Evolutionary conservation across 176 grass and related monocot species (phyloP), one percentile per base, ranked within the genome.

Genomic region (Pharus latifolius): DNA sequence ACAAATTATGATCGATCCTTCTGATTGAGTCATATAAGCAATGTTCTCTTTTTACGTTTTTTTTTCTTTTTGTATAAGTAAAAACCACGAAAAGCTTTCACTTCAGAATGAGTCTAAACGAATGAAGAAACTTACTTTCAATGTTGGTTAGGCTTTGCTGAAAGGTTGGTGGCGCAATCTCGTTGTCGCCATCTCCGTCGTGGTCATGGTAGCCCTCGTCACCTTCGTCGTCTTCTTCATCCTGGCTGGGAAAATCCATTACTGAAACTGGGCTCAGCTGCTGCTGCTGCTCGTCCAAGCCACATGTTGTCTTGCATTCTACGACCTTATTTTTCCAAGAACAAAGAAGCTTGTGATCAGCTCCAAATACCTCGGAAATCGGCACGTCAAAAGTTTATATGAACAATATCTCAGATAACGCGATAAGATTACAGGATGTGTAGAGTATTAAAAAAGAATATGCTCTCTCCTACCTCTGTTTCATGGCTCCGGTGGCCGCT

Each of bases 211-310:
- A 3, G 44, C 50, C 34, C 29, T 60, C 4, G 40, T 43, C n/a
- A 19, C 35, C 51, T 22, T 41, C 11, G 34, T 30, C 37, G 27
- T 80, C 83, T 15, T 87, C 80, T 29, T 77, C 80, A 1, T 91
- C 81, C 51, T 88, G 59, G 25, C 75, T 79, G 9, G 37, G 91
- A 63, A 96, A 91, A 42, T 91, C 91, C 91, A 96, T 88, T 28
- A 96, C 78, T 5, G 91, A 96, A 7, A 88, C 78, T 0, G 91
- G 91, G 73, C 91, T 88, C 23, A 78, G 74, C 13, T 78, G 81
- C 64, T 80, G 70, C 63, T 82, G 40, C 60, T 76, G 76, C 51
- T 70, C 70, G 30, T 63, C 38, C 20, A 49, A 43, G 54, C n/a
- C 64, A 37, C 75, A 45, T 81, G 75, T 43, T 7, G 58, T 27